A percentile compares a stretch with the other conserved stretches of the same genome.
Conservation (phyloP, 805 yeast species). For the Phaffomyces thermotolerans region DNA sequence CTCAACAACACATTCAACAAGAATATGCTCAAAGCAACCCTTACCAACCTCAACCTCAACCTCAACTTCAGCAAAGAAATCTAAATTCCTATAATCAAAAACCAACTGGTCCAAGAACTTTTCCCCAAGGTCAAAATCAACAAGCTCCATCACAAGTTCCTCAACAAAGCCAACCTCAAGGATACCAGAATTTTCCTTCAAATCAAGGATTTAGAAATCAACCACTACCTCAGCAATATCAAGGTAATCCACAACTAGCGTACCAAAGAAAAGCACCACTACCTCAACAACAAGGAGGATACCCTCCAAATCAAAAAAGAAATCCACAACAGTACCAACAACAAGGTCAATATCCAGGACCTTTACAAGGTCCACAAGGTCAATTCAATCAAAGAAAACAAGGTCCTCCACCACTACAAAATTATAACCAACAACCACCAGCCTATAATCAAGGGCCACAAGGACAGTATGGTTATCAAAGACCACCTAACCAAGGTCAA, state of each 20-base stretch:
- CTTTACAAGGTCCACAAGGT: too few relatives aligned
- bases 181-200: neutral
- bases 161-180: neutral
- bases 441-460: neutral
- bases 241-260: neutral
- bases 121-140: constrained; percentile 11
- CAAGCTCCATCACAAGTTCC: neutral
- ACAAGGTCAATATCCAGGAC: neutral
- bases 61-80: constrained; percentile 1
- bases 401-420: too few relatives aligned
- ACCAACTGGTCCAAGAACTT: constrained; percentile 19
- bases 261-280: constrained; percentile 3
- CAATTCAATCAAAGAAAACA: too few relatives aligned
- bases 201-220: neutral
- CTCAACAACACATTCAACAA: too few relatives aligned
- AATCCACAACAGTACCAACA: constrained; percentile 1
- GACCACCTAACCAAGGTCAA: constrained; percentile 1
- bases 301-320: neutral
- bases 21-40: neutral
- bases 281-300: neutral
- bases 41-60: constrained; percentile 1
- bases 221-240: constrained; percentile 1
- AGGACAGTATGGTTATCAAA: neutral
- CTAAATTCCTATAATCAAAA: constrained; percentile 10
- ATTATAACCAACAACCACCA: neutral